These are phyloP conservation scores for Paecilomyces formosus DNA, from an alignment of 2,329 filamentous ascomycete genomes.

Conservation along the genomic window DNA sequence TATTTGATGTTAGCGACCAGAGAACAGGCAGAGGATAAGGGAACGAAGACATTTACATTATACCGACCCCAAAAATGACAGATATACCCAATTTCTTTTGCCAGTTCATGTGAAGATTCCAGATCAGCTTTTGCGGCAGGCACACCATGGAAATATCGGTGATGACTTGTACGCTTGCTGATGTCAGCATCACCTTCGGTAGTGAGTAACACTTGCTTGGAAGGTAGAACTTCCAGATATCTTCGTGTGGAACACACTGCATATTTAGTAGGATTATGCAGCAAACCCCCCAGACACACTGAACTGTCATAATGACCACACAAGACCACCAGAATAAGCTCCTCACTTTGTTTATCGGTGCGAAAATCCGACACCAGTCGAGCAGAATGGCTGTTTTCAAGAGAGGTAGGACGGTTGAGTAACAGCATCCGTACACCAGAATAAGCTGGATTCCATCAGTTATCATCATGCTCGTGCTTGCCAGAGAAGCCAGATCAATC, in stretches of 20 bases:
- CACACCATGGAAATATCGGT: not conserved
- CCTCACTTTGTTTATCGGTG: not conserved
- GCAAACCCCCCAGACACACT: conserved; percentile 10
- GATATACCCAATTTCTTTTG: not conserved
- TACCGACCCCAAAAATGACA: not conserved
- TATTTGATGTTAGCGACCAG: not conserved
- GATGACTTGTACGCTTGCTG: not conserved
- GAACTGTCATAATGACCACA: not conserved
- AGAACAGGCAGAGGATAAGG: not conserved
- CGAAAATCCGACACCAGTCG: not conserved
- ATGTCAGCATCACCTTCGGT: conserved; percentile 2
- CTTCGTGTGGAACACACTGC: conserved; percentile 25
- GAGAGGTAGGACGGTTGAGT: not conserved
- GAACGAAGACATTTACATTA: not conserved
- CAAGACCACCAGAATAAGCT: not conserved
- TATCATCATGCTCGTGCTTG: not conserved
- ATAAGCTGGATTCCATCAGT: not conserved
- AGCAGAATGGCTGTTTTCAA: not conserved
- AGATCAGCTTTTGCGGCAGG: not conserved
- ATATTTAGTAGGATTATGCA: conserved; percentile 26
- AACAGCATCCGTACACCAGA: not conserved
- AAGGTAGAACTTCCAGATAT: conserved; percentile 27
- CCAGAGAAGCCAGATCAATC: not conserved
- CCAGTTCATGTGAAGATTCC: not conserved
- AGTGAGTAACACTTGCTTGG: conserved; percentile 24